Evolutionary conservation across 495 filamentous ascomycete species (phyloP), one percentile per base, ranked within the genome.

Genomic region (Penicillium angulare): DNA sequence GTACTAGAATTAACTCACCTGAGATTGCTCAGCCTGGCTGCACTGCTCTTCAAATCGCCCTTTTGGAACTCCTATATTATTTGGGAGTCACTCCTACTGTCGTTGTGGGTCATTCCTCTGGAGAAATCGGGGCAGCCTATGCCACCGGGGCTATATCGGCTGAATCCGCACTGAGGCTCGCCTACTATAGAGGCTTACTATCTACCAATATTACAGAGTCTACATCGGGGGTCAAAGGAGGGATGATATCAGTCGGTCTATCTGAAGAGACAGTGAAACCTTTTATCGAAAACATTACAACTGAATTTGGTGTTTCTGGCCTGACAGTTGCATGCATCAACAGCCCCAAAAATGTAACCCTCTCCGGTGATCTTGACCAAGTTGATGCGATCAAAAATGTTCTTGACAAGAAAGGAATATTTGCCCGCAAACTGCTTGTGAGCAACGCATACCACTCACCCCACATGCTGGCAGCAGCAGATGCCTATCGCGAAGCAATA

Each of bases 41-140:
- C 36, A 51, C 63, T 4, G 61, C 57, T 0, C 2, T 73, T 0
- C 72, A 75, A 36, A 52, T 75, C 2, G 60, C 61, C 0, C 53
- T 75, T 0, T 64, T 72, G 0, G 56, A 66, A 12, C 43, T 73
- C 3, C 56, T 75, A 0, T 1, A 9, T 1, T 42, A 47, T 0
- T 72, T 62, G 57, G 61, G 52, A 7, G 54, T 79, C 21, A 13
- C 15, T 1, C 63, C 67, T 1, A 32, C 34, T 5, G 63, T 65
- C 0, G 81, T 85, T 0, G 61, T 77, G 5, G 82, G 84, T 2
- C 83, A 86, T 59, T 86, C 82, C 0, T 79, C 75, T 1, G 84
- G 84, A 2, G 83, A 87, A 59, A 83, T 87, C 27, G 60, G 54
- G 1, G 64, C 64, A 47, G 53, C 76, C 67, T 60, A 81, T 40